These are phyloP conservation scores for Yamadazyma akitaensis DNA, from an alignment of 805 yeast species.

Conservation along the genomic window DNA sequence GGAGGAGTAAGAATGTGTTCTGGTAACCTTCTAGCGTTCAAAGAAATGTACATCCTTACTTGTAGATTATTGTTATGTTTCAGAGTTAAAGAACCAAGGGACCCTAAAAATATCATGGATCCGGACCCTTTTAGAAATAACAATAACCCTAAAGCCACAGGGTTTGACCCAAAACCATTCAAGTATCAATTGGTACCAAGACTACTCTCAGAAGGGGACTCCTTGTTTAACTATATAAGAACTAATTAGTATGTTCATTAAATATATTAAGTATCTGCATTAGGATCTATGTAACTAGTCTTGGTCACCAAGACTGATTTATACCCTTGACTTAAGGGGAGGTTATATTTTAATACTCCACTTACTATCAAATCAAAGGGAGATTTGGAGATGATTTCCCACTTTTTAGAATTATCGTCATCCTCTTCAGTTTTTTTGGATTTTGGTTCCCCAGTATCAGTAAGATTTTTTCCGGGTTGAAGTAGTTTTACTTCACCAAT, in stretches of 20 bases:
- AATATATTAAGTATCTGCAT: conserved; percentile 1
- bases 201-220: conserved; percentile 17
- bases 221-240: conserved; percentile 16
- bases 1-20: conserved; percentile 72
- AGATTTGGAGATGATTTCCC: conserved; percentile 71
- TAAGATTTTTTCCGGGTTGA: conserved; percentile 61
- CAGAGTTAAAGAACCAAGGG: conserved; percentile 42
- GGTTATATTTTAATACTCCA: conserved; percentile 74
- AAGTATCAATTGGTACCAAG: conserved; percentile 24
- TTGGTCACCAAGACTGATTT: conserved; percentile 63
- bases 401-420: conserved; percentile 49
- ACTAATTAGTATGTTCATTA: not conserved
- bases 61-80: conserved; percentile 52
- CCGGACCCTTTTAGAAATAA: conserved; percentile 52
- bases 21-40: conserved; percentile 61
- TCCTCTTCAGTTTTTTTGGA: conserved; percentile 16
- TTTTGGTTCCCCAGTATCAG: conserved; percentile 15
- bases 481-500: conserved; percentile 67
- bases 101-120: conserved; percentile 32
- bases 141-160: conserved; percentile 52
- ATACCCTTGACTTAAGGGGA: conserved; percentile 55
- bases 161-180: conserved; percentile 56
- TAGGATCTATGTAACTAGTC: conserved; percentile 55
- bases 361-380: conserved; percentile 85
- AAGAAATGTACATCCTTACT: conserved; percentile 59